Percentiles rank a stretch among this genome's conserved stretches.
Conservation (phyloP, 1,139 yeast species). For the Geotrichum reessii region DNA sequence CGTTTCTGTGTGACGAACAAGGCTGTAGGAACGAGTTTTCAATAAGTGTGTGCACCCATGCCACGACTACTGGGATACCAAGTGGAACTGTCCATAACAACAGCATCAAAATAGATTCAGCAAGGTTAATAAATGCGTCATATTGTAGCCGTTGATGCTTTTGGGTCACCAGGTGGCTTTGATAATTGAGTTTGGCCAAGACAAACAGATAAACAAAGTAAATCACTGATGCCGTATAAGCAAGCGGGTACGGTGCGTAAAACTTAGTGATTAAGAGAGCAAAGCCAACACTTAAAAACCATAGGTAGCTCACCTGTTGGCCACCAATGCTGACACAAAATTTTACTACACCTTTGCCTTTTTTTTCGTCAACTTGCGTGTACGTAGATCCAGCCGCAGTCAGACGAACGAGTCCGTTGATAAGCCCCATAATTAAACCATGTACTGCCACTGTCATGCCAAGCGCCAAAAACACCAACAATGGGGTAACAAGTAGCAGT, state of each 20-base stretch:
- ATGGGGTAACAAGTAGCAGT: conserved; percentile 18
- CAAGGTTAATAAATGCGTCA: conserved; percentile 3
- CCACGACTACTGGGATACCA: conserved; percentile 35
- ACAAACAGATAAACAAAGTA: conserved; percentile 4
- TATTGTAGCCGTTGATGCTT: background rate
- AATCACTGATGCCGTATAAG: conserved; percentile 34
- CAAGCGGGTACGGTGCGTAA: conserved; percentile 69
- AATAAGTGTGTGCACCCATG: conserved; percentile 36
- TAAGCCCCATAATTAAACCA: background rate
- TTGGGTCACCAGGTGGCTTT: background rate
- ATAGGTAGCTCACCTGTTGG: background rate
- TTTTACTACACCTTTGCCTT: background rate
- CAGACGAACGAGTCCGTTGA: background rate
- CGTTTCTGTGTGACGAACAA: conserved; percentile 32
- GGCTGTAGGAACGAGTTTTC: conserved; percentile 29
- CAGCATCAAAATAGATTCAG: conserved; percentile 21
- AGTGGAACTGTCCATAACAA: conserved; percentile 34
- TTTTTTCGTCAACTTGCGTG: background rate
- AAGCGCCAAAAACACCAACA: conserved; percentile 35
- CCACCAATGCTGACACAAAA: background rate
- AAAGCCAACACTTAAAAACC: background rate
- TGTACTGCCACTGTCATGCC: conserved; percentile 24
- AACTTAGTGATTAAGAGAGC: conserved; percentile 39
- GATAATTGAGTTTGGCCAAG: background rate
- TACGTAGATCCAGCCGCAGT: background rate